Evolutionary conservation across 164 flowering plant species (phyloP), one percentile per base, ranked within the genome.

Genomic region (Magnolia changhungtana): DNA sequence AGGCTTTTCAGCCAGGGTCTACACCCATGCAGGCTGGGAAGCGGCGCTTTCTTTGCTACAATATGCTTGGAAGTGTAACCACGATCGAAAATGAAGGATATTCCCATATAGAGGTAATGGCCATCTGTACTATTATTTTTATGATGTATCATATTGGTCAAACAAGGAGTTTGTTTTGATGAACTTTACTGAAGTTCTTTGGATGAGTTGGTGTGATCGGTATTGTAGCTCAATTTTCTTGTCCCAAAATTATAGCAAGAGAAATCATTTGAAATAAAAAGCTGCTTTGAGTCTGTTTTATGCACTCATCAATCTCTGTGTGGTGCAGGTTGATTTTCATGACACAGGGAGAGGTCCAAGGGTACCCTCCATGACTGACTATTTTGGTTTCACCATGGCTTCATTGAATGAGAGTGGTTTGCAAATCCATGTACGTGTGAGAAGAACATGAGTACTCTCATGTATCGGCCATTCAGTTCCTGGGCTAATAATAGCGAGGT

Each of bases 401-500:
- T 82, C 98, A 52, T 73, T 96, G 67, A 92, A 90, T 86, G 99
- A 94, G 79, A 82, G 84, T 86, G 98, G 99, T 65, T 96, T 86
- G 98, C 98, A 74, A 96, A 92, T 82, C 93, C 92, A 55, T 82
- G 88, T 79, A 96, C 89, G 90, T 98, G 97, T 77, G 96, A 90
- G 77, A 94, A 93, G 81, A 88, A 83, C 80, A 84, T 92, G 90
- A 96, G 99, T 73, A 92, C 95, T 68, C 96, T 96, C 67, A 93
- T 96, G 97, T 94, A 94, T 87, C 93, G 97, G 6, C 99, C 99
- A 18, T 96, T 96, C 81, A 83, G 90, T 78, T 92, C 93, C 84
- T 96, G 98, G 99, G 98, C 98, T 76, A 94, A 83, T 74, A 94
- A 96, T 77, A 93, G 97, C 65, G 99, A 94, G 98, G 99, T 96